Evolutionary conservation across 202 grass and related monocot species (phyloP), one percentile per base, ranked within the genome.

Genomic region (Eragrostis tef): DNA sequence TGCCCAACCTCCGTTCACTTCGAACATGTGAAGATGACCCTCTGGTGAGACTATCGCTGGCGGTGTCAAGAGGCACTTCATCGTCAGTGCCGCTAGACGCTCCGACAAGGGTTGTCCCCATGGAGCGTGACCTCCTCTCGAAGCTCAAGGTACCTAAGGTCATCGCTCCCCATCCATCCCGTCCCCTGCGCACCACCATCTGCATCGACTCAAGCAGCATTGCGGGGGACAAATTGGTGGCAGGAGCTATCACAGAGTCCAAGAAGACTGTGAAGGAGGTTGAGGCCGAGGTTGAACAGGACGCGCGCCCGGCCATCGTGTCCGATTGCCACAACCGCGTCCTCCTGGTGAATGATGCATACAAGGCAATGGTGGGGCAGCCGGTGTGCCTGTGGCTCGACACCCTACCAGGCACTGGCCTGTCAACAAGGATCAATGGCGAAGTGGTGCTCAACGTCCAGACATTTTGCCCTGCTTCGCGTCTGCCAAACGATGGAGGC

Each of bases 361-460:
- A 92, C 79, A 92, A 79, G 70, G 83, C 45, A 12, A 81, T 92
- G 77, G 80, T 95, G 10, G 87, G 90, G 21, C 93, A 92, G 57
- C 90, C 90, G 0, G 56, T 90, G 42, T 95, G 93, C 80, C 75
- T 64, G 3, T 95, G 93, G 93, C 87, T 95, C 6, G 86, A 87
- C 57, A 51, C 67, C 6, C 22, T 91, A 0, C 64, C 64, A 0
- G 71, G 64, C 45, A 22, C 34, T 10, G 20, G 41, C 21, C 9
- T 16, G 7, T 79, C 83, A 4, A 64, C 67, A 56, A 51, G 93
- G 87, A 90, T 95, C 75, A 80, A 82, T 16, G 93, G 93, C 43
- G 56, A 59, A 27, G 93, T 95, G 73, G 87, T 84, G 50, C 80
- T 95, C 24, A 26, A 79, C 20, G 67, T 95, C 24, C 53, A 27